Percentiles rank a stretch among this genome's conserved stretches.
Evolutionary conservation across 192 early-diverging fungal species (phyloP).

Genomic region (Lobosporangium transversale): DNA sequence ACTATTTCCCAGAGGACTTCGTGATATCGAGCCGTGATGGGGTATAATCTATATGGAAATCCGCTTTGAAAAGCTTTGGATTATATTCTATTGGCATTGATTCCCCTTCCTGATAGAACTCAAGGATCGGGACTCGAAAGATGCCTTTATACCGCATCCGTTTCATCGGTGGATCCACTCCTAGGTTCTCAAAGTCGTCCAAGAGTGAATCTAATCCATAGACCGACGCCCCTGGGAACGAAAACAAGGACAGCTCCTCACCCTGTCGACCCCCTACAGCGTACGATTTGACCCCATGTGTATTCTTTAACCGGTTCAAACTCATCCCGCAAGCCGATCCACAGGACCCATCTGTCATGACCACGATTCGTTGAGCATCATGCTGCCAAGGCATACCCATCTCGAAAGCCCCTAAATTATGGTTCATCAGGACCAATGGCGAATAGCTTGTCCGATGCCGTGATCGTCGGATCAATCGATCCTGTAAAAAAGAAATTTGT

Average conservation of each 20-base stretch:
- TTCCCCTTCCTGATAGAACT: slow-evolving; percentile 33
- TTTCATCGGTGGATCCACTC: slow-evolving; percentile 33
- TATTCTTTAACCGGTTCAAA: slow-evolving; percentile 47
- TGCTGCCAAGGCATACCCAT: slow-evolving; percentile 41
- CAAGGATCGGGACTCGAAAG: slow-evolving; percentile 39
- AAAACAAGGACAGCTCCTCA: slow-evolving; percentile 37
- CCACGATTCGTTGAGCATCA: slow-evolving; percentile 20
- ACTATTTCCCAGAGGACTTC: slow-evolving; percentile 45
- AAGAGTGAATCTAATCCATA: slow-evolving; percentile 23
- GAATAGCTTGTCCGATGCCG: slow-evolving; percentile 10
- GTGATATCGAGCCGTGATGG: slow-evolving; percentile 25
- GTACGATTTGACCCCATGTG: slow-evolving; percentile 35
- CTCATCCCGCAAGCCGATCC: slow-evolving; percentile 50
- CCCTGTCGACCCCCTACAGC: slow-evolving; percentile 26
- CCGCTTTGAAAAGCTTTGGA: slow-evolving; percentile 30
- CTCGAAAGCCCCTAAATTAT: slow-evolving; percentile 29
- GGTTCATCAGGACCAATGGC: slow-evolving; percentile 24
- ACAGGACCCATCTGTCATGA: slow-evolving; percentile 42
- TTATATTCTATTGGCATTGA: slow-evolving; percentile 35
- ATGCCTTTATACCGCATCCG: slow-evolving; percentile 31
- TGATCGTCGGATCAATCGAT: slow-evolving; percentile 6
- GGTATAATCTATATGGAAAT: slow-evolving; percentile 40
- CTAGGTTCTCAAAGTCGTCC: slow-evolving; percentile 15
- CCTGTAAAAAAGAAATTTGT: slow-evolving; percentile 33
- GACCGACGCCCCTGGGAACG: slow-evolving; percentile 38